Base-by-base conservation (phyloP, 2,329 filamentous ascomycete species). In the Diaporthe caulivora region DNA sequence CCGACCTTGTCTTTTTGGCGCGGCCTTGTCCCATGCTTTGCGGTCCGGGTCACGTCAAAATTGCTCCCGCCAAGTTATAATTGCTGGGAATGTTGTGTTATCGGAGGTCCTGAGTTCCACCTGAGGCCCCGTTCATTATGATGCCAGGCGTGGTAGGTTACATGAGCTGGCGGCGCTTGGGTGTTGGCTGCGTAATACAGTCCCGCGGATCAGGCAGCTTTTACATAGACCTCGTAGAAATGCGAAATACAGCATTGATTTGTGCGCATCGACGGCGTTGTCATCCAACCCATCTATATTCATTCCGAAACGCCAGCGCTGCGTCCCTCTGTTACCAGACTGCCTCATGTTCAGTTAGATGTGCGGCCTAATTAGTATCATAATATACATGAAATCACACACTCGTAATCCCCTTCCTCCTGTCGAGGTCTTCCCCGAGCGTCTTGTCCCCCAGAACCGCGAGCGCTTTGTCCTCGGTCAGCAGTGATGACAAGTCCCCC, bases 371-470 rank as follows among this genome's bases (percentile, higher is more conserved):
- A 31, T 44, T 29, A 37, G 24, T 24, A 70, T 40, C 58, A 51
- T 24, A 18, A 34, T 17, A 11, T 9, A 34, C 24, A 34, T 9
- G 9, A 26, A 21, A 29, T 62, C 44, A 71, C 44, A 37, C 54
- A 54, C 62, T 69, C 42, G 62, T 58, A 40, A 75, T 67, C 34
- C 76, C 74, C 26, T 72, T 69, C 72, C 73, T 76, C 57, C 72
- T 54, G 57, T 80, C 80, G 55, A 78, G 77, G 70, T 80, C 80
- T 54, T 78, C 77, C 58, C 77, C 69, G 13, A 81, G 74, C 73
- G 79, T 76, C 72, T 81, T 82, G 40, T 75, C 69, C 6, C 62
- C 73, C 24, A 71, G 54, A 8, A 75, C 60, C 10, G 73, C 70
- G 10, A 76, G 72, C 24, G 70, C 69, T 67, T 76, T 76, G 15